Percentiles rank a stretch among this genome's conserved stretches.
Conservation (phyloP, 179 eudicot genomes). For the Corrigiola litoralis region DNA sequence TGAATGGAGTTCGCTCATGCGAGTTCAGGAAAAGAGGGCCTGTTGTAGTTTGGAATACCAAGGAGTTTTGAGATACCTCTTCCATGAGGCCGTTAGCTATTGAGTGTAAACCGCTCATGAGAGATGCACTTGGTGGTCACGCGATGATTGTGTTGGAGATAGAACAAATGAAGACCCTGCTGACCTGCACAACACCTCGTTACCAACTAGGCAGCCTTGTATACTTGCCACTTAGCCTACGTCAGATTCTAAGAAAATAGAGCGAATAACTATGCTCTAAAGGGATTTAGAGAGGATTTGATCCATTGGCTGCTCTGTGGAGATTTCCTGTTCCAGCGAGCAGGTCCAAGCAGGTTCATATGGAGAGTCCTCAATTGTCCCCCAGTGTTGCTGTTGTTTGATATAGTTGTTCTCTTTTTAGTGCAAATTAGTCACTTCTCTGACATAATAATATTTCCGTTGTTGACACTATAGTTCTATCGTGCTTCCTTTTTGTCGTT, state of each 20-base stretch:
- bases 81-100: not conserved
- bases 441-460: not conserved
- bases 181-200: too few species aligned
- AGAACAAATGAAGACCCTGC: too few species aligned
- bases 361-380: not conserved
- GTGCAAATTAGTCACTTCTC: not conserved
- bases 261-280: too few species aligned
- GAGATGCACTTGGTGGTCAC: not conserved
- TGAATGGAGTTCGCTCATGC: constrained; percentile 47
- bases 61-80: constrained; percentile 25
- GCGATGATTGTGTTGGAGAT: too few species aligned
- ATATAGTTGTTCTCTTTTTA: constrained; percentile 7
- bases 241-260: too few species aligned
- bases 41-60: constrained; percentile 60
- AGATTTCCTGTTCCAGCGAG: not conserved
- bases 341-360: not conserved
- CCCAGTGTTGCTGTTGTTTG: constrained; percentile 5
- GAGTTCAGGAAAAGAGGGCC: constrained; percentile 56
- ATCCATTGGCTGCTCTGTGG: not conserved
- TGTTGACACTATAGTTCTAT: not conserved
- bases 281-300: not conserved
- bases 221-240: too few species aligned
- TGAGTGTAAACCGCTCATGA: not conserved
- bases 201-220: too few species aligned
- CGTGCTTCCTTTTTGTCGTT: not conserved